Percentiles rank a stretch among this genome's conserved stretches.
Evolutionary conservation across 2,329 filamentous ascomycete genomes (phyloP).

Genomic region (Aspergillus udagawae): DNA sequence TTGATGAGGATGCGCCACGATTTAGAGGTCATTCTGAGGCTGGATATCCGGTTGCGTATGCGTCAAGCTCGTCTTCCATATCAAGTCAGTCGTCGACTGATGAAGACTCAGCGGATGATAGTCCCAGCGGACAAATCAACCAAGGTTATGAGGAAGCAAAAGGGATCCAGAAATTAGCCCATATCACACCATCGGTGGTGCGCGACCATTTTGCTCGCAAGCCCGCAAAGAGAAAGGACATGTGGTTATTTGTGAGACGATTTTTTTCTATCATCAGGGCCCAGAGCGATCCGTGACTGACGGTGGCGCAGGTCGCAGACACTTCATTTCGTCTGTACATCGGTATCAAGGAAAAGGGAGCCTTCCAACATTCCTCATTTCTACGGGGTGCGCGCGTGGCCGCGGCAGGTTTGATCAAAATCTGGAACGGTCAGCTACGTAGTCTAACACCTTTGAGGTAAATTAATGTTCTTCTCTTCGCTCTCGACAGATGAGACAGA

Average conservation of each 20-base stretch:
- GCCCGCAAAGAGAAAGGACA: conserved; percentile 77
- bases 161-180: conserved; percentile 58
- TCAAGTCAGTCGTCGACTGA: background rate
- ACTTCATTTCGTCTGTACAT: conserved; percentile 76
- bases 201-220: conserved; percentile 71
- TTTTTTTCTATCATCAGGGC: background rate
- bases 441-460: conserved; percentile 60
- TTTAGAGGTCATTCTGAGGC: conserved; percentile 40
- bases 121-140: conserved; percentile 59
- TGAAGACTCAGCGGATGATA: conserved; percentile 9
- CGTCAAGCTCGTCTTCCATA: conserved; percentile 18
- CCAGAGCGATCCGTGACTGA: background rate
- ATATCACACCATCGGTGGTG: conserved; percentile 67
- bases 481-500: background rate
- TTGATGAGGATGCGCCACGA: conserved; percentile 56
- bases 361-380: conserved; percentile 89
- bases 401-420: conserved; percentile 78
- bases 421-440: conserved; percentile 73
- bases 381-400: conserved; percentile 77
- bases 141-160: conserved; percentile 59
- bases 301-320: conserved; percentile 50
- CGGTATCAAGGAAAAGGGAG: conserved; percentile 82
- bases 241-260: conserved; percentile 74
- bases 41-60: conserved; percentile 19
- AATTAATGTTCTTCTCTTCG: background rate